These are phyloP conservation scores for Cyclaneusma minus DNA, from an alignment of 2,329 filamentous ascomycete species.

Conservation along the genomic window DNA sequence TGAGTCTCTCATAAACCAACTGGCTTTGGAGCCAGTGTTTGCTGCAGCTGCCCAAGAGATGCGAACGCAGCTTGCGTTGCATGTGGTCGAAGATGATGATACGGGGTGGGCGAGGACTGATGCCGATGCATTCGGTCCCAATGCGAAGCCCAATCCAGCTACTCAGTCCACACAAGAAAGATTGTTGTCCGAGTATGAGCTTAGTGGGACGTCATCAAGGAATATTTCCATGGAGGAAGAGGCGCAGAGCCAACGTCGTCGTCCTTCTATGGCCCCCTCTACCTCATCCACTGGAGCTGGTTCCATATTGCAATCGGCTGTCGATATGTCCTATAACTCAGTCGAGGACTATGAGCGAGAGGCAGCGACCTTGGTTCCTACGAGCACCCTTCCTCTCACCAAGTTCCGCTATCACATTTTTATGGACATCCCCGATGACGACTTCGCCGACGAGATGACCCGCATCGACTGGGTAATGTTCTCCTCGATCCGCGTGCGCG, in stretches of 20 bases:
- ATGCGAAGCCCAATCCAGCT: conserved; percentile 23
- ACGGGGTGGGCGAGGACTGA: conserved; percentile 83
- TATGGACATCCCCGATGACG: conserved; percentile 72
- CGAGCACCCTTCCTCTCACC: conserved; percentile 52
- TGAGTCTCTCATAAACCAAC: conserved; percentile 56
- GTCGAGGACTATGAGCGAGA: conserved; percentile 71
- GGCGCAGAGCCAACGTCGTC: conserved; percentile 6
- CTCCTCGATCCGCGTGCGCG: conserved; percentile 80
- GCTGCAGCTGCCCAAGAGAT: conserved; percentile 77
- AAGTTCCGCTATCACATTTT: conserved; percentile 84
- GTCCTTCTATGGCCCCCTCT: conserved; percentile 8
- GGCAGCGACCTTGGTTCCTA: conserved; percentile 56
- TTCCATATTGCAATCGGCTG: conserved; percentile 14
- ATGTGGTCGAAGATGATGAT: conserved; percentile 74
- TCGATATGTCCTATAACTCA: conserved; percentile 42
- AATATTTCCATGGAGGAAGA: conserved; percentile 17
- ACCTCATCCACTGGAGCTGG: conserved; percentile 8
- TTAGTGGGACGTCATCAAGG: not conserved
- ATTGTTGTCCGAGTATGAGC: not conserved
- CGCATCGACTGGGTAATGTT: conserved; percentile 98
- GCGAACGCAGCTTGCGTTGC: conserved; percentile 55
- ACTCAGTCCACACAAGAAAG: not conserved
- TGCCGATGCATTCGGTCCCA: no score
- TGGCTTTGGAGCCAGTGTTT: conserved; percentile 71
- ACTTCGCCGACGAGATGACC: conserved; percentile 81